Percentiles rank a stretch among this genome's conserved stretches.
Evolutionary conservation across 495 filamentous ascomycete species (phyloP).

Genomic region (Neurospora pannonica): DNA sequence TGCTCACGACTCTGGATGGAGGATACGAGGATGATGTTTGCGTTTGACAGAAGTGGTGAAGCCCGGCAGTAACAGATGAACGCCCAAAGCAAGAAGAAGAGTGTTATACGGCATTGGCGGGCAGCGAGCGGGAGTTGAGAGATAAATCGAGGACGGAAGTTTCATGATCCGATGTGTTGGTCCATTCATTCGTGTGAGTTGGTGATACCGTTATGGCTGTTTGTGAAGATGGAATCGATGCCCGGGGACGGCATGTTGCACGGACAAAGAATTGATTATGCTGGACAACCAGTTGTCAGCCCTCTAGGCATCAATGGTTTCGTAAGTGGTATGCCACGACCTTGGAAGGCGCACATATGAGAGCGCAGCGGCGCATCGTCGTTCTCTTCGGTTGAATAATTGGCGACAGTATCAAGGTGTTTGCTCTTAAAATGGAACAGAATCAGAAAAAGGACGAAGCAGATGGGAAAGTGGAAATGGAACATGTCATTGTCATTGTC

Average conservation of each 20-base stretch:
- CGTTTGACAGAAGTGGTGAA: not conserved
- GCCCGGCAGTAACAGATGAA: not conserved
- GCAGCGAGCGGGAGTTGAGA: not conserved
- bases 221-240: not conserved
- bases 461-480: not conserved
- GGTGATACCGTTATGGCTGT: not conserved
- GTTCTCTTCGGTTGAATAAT: not conserved
- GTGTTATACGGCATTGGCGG: not conserved
- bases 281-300: not conserved
- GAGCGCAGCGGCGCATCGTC: not conserved
- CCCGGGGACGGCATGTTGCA: not conserved
- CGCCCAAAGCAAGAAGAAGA: not conserved
- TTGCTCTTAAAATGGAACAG: not conserved
- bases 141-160: not conserved
- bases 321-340: not conserved
- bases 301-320: not conserved
- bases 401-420: not conserved
- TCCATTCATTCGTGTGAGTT: not conserved
- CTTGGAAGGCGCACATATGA: not conserved
- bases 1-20: not conserved
- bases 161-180: not conserved
- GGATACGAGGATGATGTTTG: not conserved
- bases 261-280: not conserved
- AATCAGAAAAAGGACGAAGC: not conserved
- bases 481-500: not conserved